Base-by-base conservation (phyloP, 2,329 filamentous ascomycete species). In the Neonectria hederae region DNA sequence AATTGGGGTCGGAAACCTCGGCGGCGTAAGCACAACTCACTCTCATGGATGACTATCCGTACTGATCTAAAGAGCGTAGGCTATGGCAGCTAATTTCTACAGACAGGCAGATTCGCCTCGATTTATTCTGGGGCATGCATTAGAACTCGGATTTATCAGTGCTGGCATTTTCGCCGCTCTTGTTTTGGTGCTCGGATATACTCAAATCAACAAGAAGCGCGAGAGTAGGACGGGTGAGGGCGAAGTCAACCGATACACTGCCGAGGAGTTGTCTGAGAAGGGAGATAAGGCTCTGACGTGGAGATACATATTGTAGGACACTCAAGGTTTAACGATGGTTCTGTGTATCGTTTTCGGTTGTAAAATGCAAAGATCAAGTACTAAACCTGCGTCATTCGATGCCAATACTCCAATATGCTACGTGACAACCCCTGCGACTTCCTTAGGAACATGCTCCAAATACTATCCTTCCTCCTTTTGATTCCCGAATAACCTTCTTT, bases 211-310 rank as follows among this genome's bases (percentile, higher is more conserved):
- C 74, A 84, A 81, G 66, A 86, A 84, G 71, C 80, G 90, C 6
- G 83, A 83, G 10, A 75, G 73, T n/a, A 78, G 77, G 53, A 77
- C 86, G 60, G 74, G 73, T 0, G 80, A 77, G 4, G 80, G 81
- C 11, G 83, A 82, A 28, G 83, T 82, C 4, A 77, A 78, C 5
- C 68, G 62, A 2, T 78, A 74, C 40, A 79, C 79, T 0, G 67
- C 72, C 0, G 81, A 86, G 71, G 84, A 90, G 70, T 74, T 91
- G 48, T 87, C 87, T 7, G 82, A 80, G 10, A 75, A 85, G 74
- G 89, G 89, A 0, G 89, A 92, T 71, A 84, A 82, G 64, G 88
- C 89, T 2, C 76, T 89, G 2, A 87, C 87, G 0, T 92, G 88
- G 76, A 83, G 85, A 63, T 91, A 91, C 70, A 87, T 89, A 74